Conservation (phyloP, 305 asterid species). For the Fraxinus platypoda region DNA sequence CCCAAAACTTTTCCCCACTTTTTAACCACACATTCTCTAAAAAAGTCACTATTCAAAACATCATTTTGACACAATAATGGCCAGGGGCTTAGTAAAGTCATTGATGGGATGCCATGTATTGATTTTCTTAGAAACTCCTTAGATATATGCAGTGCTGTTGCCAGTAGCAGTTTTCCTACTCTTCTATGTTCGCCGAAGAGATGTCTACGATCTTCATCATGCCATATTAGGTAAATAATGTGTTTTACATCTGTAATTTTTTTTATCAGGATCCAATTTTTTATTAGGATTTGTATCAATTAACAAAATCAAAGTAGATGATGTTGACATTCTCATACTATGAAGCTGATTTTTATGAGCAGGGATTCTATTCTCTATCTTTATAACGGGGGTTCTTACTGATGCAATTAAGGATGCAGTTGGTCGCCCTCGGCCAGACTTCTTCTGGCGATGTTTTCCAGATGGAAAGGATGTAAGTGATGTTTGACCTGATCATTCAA, state of each 20-base stretch:
- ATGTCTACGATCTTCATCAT: slow-evolving; percentile 83
- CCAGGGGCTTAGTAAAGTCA: background rate
- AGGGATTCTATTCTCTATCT: slow-evolving; percentile 66
- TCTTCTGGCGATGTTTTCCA: slow-evolving; percentile 96
- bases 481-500: slow-evolving; percentile 12
- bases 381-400: slow-evolving; percentile 68
- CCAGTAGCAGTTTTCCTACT: slow-evolving; percentile 63
- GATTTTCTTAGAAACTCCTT: slow-evolving; percentile 19
- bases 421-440: slow-evolving; percentile 92
- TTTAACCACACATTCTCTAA: no score
- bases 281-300: background rate
- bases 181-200: slow-evolving; percentile 60
- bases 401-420: slow-evolving; percentile 72
- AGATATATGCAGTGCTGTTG: slow-evolving; percentile 61
- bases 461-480: slow-evolving; percentile 72
- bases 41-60: no score
- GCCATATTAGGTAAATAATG: slow-evolving; percentile 58
- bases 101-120: background rate
- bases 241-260: background rate
- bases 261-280: slow-evolving; percentile 1
- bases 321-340: background rate
- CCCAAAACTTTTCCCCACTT: no score
- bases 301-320: background rate
- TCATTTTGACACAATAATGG: no score
- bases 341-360: slow-evolving; percentile 20